phyloP scores from a whole-genome alignment of 306 rosid genomes.

The Cucurbita pepo region DNA sequence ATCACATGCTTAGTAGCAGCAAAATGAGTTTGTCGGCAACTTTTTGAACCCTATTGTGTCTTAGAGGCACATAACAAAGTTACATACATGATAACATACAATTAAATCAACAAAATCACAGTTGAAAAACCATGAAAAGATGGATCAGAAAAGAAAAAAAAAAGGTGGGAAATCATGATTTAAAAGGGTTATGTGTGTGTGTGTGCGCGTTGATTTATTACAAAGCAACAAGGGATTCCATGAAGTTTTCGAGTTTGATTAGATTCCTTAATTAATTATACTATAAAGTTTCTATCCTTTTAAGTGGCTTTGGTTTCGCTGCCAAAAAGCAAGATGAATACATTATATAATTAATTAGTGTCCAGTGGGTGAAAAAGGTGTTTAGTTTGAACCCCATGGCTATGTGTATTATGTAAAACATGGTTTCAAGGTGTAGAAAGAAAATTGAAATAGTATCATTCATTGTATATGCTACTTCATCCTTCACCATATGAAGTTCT shows the following conservation, averaged over 20 bases:
- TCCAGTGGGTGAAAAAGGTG: conserved; percentile 27
- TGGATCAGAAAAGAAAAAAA: not conserved
- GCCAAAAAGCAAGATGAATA: not conserved
- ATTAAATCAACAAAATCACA: not conserved
- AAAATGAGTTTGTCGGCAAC: conserved; percentile 94
- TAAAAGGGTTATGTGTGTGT: not conserved
- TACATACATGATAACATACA: not conserved
- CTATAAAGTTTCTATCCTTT: not conserved
- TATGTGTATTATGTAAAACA: conserved; percentile 22
- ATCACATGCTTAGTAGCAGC: conserved; percentile 55
- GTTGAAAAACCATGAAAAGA: conserved; percentile 7
- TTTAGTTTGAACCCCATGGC: conserved; percentile 80
- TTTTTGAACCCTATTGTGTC: conserved; percentile 44
- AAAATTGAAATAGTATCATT: not conserved
- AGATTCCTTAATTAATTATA: conserved; percentile 1
- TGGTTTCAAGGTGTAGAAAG: no score
- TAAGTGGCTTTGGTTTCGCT: not conserved
- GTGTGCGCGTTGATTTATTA: not conserved
- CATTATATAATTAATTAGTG: conserved; percentile 16
- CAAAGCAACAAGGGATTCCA: not conserved
- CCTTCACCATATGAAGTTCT: not conserved
- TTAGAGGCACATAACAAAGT: conserved; percentile 6
- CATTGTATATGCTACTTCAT: not conserved
- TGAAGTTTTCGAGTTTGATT: not conserved
- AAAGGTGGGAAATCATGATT: conserved; percentile 1